phyloP scores from a whole-genome alignment of 331 rosid species.

The Spiraea crenata region DNA sequence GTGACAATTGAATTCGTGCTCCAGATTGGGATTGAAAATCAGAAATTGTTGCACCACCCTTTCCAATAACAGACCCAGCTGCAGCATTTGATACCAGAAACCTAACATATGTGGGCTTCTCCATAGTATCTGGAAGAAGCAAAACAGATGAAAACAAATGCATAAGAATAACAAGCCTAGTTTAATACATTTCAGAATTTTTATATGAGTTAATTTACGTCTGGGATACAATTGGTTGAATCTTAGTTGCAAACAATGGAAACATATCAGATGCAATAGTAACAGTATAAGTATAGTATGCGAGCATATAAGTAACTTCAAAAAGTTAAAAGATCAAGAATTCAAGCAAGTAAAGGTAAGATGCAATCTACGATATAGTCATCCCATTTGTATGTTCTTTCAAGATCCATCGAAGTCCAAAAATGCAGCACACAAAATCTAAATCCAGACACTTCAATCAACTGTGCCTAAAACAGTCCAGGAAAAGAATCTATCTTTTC shows the following conservation, averaged over 20 bases:
- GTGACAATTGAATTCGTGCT: conserved; percentile 94
- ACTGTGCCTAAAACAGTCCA: conserved; percentile 1
- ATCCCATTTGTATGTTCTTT: neutral
- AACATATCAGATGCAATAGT: neutral
- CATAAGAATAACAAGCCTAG: conserved; percentile 23
- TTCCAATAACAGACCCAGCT: conserved; percentile 99
- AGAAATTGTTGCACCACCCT: conserved; percentile 98
- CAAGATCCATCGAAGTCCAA: neutral
- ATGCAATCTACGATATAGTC: neutral
- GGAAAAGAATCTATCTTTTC: neutral
- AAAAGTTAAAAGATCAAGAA: neutral
- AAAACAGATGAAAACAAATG: conserved; percentile 16
- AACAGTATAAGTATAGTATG: neutral
- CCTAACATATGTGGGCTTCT: conserved; percentile 82
- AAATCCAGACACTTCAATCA: neutral
- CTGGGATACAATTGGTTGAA: neutral
- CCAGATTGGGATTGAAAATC: conserved; percentile 98
- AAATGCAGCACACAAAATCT: neutral
- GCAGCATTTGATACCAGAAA: conserved; percentile 99
- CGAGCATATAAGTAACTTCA: neutral
- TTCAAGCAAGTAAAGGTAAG: neutral
- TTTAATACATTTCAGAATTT: neutral
- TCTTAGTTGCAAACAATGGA: neutral
- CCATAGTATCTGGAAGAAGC: conserved; percentile 60
- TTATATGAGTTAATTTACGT: neutral